phyloP scores from a whole-genome alignment of 2,329 filamentous ascomycete species.

The Laburnicola sp. region DNA sequence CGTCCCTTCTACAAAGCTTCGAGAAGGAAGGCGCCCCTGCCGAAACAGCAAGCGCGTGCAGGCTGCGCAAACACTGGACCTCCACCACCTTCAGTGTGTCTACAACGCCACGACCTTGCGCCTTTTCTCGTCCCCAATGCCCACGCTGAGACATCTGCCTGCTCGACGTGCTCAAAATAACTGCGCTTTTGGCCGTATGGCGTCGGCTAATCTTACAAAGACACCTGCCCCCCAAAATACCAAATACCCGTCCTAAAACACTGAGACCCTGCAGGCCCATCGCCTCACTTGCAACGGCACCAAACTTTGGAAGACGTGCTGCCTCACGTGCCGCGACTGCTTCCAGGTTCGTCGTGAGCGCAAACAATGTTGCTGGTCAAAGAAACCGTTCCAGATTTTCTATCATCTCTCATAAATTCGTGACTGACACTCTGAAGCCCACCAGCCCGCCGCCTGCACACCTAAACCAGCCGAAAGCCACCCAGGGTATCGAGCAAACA shows the following conservation, averaged over 20 bases:
- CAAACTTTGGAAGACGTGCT: too few species aligned
- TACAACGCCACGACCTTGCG: too few species aligned
- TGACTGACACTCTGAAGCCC: not conserved
- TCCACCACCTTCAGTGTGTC: not conserved
- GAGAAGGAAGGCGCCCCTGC: constrained; percentile 10
- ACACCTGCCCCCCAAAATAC: too few species aligned
- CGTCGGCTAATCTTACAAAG: too few species aligned
- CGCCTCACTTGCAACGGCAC: too few species aligned
- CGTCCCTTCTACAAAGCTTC: constrained; percentile 13
- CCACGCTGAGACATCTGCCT: too few species aligned
- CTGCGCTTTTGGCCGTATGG: too few species aligned
- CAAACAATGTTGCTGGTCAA: not conserved
- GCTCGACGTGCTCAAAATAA: too few species aligned
- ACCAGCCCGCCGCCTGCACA: not conserved
- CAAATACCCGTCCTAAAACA: too few species aligned
- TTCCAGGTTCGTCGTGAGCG: not conserved
- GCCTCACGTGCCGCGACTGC: not conserved
- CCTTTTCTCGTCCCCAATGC: too few species aligned
- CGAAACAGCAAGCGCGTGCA: constrained; percentile 8
- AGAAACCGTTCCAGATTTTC: not conserved
- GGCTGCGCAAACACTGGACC: not conserved
- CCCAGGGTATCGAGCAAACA: constrained; percentile 5
- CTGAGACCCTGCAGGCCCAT: too few species aligned
- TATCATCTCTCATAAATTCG: not conserved
- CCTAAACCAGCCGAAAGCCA: not conserved